A percentile compares a stretch with the other conserved stretches of the same genome.
Evolutionary conservation across 495 filamentous ascomycete genomes (phyloP).

Genomic region (Cercophora scortea): DNA sequence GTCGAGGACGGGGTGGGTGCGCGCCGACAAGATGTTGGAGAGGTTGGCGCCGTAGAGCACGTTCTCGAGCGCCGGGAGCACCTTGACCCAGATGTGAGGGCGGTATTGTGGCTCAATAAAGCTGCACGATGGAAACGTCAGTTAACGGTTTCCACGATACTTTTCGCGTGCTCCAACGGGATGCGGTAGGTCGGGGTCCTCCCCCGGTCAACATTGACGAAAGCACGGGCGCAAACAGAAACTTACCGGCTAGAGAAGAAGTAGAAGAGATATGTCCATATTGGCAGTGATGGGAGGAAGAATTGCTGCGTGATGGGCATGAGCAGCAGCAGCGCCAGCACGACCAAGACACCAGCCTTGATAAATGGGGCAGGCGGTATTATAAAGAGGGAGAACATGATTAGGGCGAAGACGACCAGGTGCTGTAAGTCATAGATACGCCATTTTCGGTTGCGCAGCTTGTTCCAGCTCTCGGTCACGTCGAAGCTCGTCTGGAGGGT

Average conservation of each 20-base stretch:
- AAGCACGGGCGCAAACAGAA: not conserved
- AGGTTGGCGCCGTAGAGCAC: slow-evolving; percentile 94
- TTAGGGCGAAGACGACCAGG: slow-evolving; percentile 59
- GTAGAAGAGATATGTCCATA: slow-evolving; percentile 75
- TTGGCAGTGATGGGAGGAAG: slow-evolving; percentile 78
- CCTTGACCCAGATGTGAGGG: slow-evolving; percentile 87
- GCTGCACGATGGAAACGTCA: slow-evolving; percentile 4
- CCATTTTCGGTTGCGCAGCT: slow-evolving; percentile 71
- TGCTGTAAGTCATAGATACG: slow-evolving; percentile 83
- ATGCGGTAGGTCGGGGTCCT: too few species aligned
- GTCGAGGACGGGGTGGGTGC: slow-evolving; percentile 72
- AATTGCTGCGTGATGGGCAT: slow-evolving; percentile 88
- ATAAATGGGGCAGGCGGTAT: slow-evolving; percentile 66
- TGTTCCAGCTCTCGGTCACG: slow-evolving; percentile 60
- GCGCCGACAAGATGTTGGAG: slow-evolving; percentile 87
- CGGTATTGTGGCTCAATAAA: slow-evolving; percentile 82
- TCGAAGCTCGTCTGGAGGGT: slow-evolving; percentile 76
- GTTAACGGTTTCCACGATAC: too few species aligned
- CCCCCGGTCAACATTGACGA: too few species aligned
- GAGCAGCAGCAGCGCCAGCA: slow-evolving; percentile 62
- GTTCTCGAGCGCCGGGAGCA: slow-evolving; percentile 92
- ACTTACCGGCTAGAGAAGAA: slow-evolving; percentile 88
- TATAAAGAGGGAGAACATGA: slow-evolving; percentile 74
- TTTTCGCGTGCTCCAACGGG: too few species aligned
- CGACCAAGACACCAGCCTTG: slow-evolving; percentile 60